Base-by-base conservation (phyloP, 1,284 basidiomycete genomes). In the Wallemia mellicola region DNA sequence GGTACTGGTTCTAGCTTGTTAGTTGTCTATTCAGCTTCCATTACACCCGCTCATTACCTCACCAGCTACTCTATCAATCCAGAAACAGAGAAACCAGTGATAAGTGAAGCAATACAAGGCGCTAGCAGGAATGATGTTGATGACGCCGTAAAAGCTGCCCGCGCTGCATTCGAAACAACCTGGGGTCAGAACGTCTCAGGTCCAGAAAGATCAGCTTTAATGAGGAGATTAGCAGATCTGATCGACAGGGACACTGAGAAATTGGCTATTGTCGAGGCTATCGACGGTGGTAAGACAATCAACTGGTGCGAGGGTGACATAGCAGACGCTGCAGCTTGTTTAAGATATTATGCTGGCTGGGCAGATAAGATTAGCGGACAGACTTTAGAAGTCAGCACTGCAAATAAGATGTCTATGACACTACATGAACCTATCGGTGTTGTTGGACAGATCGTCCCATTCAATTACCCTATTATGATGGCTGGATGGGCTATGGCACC, bases 391-490 rank as follows among this genome's bases (percentile, higher is more conserved):
- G 24, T 2, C 3, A 5, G 27, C 27, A 63, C 66, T 62, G 62
- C 63, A 33, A 58, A 59, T 54, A 65, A 65, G 60, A 48, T 62
- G 28, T 25, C 58, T 1, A 59, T 60, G 26, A 60, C 60, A 25
- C 33, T 67, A 22, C 67, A 69, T 62, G 68, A 69, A 62, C 68
- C 68, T 56, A 65, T 69, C 59, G 67, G 67, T 57, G 68, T 69
- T 27, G 66, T 56, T 22, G 62, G 62, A 27, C 61, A 62, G 60
- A 61, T 62, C 26, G 59, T 63, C 32, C 61, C 62, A 22, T 62
- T 60, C 60, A 58, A 57, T 57, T 64, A 58, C 32, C 57, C 30
- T n/a, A n/a, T 28, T 24, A 54, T 61, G 48, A 26, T 27, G 9
- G 60, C 54, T 64, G 64, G 66, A 61, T 62, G 62, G 60, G 61